phyloP scores from a whole-genome alignment of 2,329 filamentous ascomycete species.

The Paracoccidioides brasiliensis region DNA sequence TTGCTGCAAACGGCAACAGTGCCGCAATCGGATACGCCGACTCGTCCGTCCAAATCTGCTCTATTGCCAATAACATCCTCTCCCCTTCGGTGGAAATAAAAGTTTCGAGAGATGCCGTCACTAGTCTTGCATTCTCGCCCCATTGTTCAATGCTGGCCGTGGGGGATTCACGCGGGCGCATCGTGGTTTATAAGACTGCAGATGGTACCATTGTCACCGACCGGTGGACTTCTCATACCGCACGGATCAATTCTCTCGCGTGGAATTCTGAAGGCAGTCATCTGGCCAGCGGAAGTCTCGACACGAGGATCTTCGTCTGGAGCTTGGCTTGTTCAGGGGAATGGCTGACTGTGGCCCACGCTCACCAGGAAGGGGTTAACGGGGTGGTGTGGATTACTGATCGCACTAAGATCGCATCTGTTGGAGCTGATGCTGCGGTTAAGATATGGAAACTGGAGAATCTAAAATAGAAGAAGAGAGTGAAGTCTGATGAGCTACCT shows the following conservation, averaged over 20 bases:
- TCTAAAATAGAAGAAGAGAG: background rate
- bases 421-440: conserved; percentile 75
- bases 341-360: conserved; percentile 70
- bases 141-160: conserved; percentile 67
- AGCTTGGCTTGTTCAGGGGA: conserved; percentile 71
- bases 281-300: conserved; percentile 70
- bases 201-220: conserved; percentile 66
- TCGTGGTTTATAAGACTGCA: conserved; percentile 60
- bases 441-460: conserved; percentile 69
- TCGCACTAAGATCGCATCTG: conserved; percentile 56
- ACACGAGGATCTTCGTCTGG: conserved; percentile 90
- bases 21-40: conserved; percentile 68
- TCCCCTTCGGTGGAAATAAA: conserved; percentile 48
- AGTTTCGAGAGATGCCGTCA: conserved; percentile 58
- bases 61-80: conserved; percentile 43
- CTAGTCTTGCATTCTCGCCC: conserved; percentile 69
- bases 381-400: conserved; percentile 69
- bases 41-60: conserved; percentile 65
- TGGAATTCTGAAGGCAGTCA: conserved; percentile 72
- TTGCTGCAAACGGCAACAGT: conserved; percentile 49
- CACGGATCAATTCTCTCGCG: conserved; percentile 51
- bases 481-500: background rate
- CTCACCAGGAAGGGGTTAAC: conserved; percentile 91
- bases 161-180: conserved; percentile 75
- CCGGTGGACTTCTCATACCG: conserved; percentile 60